Evolutionary conservation across 345 rosid genomes (phyloP).

Genomic region (Tarenaya hassleriana): DNA sequence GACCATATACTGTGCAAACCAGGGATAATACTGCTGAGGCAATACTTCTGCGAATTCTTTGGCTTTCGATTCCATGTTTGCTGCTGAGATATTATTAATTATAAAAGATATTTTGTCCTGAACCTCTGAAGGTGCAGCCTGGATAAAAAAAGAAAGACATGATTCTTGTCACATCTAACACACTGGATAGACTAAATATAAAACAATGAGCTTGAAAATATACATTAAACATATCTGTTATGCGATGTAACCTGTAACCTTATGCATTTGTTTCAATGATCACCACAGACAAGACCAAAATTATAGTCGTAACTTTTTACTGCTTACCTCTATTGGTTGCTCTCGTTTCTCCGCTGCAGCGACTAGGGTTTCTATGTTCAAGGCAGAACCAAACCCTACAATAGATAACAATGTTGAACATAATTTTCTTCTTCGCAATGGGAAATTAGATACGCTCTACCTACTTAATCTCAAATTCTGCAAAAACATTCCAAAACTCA

Average conservation of each 20-base stretch:
- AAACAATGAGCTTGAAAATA: no score
- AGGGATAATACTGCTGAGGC: slow-evolving; percentile 74
- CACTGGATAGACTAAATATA: neutral
- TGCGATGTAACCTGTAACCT: no score
- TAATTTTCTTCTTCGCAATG: slow-evolving; percentile 10
- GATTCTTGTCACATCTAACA: neutral
- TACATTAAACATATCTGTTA: no score
- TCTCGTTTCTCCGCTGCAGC: slow-evolving; percentile 97
- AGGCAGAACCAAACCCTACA: slow-evolving; percentile 92
- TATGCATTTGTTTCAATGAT: no score
- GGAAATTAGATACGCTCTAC: neutral
- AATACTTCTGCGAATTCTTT: slow-evolving; percentile 81
- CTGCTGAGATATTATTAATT: slow-evolving; percentile 72
- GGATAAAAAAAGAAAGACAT: slow-evolving; percentile 20
- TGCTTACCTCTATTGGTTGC: slow-evolving; percentile 70
- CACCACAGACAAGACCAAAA: slow-evolving; percentile 4
- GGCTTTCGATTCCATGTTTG: slow-evolving; percentile 74
- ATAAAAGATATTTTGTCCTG: slow-evolving; percentile 91
- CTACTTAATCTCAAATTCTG: slow-evolving; percentile 1
- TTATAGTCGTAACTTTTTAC: neutral
- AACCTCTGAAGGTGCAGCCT: slow-evolving; percentile 79
- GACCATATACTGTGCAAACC: slow-evolving; percentile 99
- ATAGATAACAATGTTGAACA: slow-evolving; percentile 6
- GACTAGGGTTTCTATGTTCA: slow-evolving; percentile 91
- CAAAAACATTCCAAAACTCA: slow-evolving; percentile 16